phyloP scores from a whole-genome alignment of 192 early-diverging fungal species.

The Podila verticillata region DNA sequence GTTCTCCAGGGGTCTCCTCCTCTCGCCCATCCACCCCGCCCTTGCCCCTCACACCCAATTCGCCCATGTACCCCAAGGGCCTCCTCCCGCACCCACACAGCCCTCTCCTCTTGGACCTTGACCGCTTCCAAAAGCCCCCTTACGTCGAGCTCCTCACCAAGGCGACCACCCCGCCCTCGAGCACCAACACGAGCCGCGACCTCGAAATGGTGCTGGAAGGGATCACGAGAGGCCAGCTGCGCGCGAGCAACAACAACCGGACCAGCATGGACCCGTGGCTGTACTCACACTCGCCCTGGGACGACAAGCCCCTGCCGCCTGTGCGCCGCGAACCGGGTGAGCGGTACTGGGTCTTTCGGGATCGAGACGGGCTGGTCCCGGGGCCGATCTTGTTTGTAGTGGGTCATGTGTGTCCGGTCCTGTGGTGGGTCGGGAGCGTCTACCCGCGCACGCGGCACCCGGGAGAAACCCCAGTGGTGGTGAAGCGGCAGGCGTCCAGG shows the following conservation, averaged over 20 bases:
- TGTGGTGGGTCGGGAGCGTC: constrained; percentile 40
- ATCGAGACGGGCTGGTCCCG: constrained; percentile 16
- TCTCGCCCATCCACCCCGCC: not conserved
- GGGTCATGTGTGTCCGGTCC: constrained; percentile 20
- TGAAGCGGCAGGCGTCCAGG: not conserved
- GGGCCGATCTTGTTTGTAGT: constrained; percentile 35
- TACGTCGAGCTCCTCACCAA: constrained; percentile 33
- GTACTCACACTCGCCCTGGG: constrained; percentile 3
- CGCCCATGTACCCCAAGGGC: not conserved
- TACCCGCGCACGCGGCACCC: constrained; percentile 23
- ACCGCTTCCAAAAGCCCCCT: constrained; percentile 15
- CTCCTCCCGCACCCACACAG: not conserved
- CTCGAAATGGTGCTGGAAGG: constrained; percentile 27
- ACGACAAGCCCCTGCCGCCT: constrained; percentile 20
- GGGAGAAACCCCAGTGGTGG: not conserved
- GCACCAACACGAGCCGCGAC: constrained; percentile 41
- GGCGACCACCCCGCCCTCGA: not conserved
- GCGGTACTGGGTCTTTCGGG: constrained; percentile 38
- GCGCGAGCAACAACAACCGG: constrained; percentile 33
- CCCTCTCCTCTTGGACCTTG: not conserved
- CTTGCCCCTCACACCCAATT: not conserved
- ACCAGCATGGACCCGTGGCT: constrained; percentile 39
- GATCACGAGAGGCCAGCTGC: constrained; percentile 28
- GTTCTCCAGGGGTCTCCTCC: not conserved
- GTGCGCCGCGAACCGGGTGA: constrained; percentile 2